Base-by-base conservation (phyloP, 2,329 filamentous ascomycete species). In the Penicillium freii region DNA sequence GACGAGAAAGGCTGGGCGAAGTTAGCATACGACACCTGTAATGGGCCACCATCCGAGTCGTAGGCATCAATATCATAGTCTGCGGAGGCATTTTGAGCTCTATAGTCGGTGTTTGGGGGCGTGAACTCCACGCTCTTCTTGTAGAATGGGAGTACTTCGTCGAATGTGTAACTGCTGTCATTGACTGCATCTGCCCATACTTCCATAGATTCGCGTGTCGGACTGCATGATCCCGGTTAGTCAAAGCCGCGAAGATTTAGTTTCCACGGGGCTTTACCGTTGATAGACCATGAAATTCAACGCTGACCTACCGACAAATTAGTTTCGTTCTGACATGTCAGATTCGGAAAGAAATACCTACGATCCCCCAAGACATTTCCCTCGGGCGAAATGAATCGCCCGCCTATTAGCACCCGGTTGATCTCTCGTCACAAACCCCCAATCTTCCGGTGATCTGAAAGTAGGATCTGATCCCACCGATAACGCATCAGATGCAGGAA, bases 21-120 rank as follows among this genome's bases (percentile, higher is more conserved):
- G 49, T 78, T 77, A 4, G 73, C 55, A 55, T 73, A 80, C 0
- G 77, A 74, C 2, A 80, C 73, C 46, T 76, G 67, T 0, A 80
- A 57, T 0, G 78, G 75, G 0, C 75, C 77, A 8, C 65, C 67
- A 7, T 57, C 62, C 1, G 52, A 38, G 10, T 69, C 63, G 36
- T 75, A 75, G 1, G 63, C 68, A 5, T 61, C 57, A 3, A 61
- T 7, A 25, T 62, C 54, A 46, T 66, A 70, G 7, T 39, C 56
- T 0, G 68, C 50, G 0, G 71, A 67, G 1, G 66, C 66, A 45
- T 72, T 72, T 11, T 54, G 38, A 13, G 59, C 60, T n/a, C 70
- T 61, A 4, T 44, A 45, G 1, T 58, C 43, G 13, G 43, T 60
- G 33, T 70, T 62, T 13, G 70, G 70, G 9, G 62, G 47, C 3